Conservation (phyloP, 106 monocot genomes). For the Acorus calamus region DNA sequence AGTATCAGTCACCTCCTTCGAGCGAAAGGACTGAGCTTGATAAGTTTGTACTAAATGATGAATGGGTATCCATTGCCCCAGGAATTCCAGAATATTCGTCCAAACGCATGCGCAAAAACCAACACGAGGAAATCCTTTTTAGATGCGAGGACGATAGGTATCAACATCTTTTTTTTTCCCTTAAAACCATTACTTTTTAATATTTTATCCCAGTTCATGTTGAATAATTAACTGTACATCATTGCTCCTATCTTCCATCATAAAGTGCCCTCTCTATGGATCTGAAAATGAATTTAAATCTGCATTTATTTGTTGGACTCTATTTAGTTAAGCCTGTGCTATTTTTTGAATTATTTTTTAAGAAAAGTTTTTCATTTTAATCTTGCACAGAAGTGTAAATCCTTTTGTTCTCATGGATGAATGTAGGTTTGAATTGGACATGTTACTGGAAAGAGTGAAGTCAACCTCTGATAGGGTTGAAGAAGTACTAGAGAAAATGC, state of each 20-base stretch:
- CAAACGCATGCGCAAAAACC: slow-evolving; percentile 56
- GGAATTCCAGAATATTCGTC: slow-evolving; percentile 56
- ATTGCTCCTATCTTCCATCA: too few species aligned
- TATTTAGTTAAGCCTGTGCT: too few species aligned
- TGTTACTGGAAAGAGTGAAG: slow-evolving; percentile 1
- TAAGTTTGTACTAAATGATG: slow-evolving; percentile 38
- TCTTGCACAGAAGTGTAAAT: too few species aligned
- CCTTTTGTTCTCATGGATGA: too few species aligned
- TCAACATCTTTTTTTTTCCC: not conserved
- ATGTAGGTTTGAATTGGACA: slow-evolving; percentile 11
- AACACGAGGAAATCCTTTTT: slow-evolving; percentile 57
- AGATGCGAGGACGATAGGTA: slow-evolving; percentile 66
- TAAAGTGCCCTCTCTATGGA: too few species aligned
- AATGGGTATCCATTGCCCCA: slow-evolving; percentile 50
- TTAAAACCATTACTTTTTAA: not conserved
- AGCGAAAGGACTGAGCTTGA: slow-evolving; percentile 53
- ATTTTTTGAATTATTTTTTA: too few species aligned
- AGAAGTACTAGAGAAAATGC: slow-evolving; percentile 8
- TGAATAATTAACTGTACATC: not conserved
- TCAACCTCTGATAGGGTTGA: slow-evolving; percentile 2
- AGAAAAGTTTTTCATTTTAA: too few species aligned
- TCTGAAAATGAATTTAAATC: too few species aligned
- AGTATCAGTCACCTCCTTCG: slow-evolving; percentile 41
- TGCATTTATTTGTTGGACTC: too few species aligned
- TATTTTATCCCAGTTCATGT: not conserved